A percentile compares a stretch with the other conserved stretches of the same genome.
phyloP scores from a whole-genome alignment of 1,284 basidiomycete genomes.

The Tilletia setariae region DNA sequence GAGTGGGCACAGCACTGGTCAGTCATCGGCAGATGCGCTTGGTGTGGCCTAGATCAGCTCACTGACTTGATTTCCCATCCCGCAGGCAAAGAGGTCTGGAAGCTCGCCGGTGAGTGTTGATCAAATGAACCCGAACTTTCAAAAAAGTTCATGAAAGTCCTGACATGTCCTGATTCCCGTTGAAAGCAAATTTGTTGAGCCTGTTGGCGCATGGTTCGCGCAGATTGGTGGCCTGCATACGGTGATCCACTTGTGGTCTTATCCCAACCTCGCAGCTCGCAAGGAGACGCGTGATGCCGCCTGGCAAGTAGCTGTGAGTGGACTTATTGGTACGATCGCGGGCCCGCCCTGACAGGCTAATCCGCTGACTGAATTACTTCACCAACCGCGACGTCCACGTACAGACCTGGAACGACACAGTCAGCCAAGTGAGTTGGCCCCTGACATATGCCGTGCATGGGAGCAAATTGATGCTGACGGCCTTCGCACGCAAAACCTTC shows the following conservation, averaged over 20 bases:
- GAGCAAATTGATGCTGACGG: background rate
- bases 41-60: too few species aligned
- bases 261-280: conserved; percentile 46
- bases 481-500: background rate
- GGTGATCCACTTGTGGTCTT: conserved; percentile 52
- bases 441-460: background rate
- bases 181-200: conserved; percentile 40
- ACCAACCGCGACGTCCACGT: background rate
- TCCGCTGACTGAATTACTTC: background rate
- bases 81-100: conserved; percentile 43
- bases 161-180: background rate
- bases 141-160: background rate
- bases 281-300: conserved; percentile 48
- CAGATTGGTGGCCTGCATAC: conserved; percentile 50
- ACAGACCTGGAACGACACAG: conserved; percentile 50
- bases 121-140: background rate
- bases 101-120: conserved; percentile 28
- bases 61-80: background rate
- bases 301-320: conserved; percentile 45
- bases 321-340: background rate
- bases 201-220: conserved; percentile 51
- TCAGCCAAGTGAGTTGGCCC: conserved; percentile 28
- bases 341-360: background rate
- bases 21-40: background rate
- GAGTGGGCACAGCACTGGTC: conserved; percentile 51